phyloP scores from a whole-genome alignment of 2,329 filamentous ascomycete genomes.

The Xylaria sp. region DNA sequence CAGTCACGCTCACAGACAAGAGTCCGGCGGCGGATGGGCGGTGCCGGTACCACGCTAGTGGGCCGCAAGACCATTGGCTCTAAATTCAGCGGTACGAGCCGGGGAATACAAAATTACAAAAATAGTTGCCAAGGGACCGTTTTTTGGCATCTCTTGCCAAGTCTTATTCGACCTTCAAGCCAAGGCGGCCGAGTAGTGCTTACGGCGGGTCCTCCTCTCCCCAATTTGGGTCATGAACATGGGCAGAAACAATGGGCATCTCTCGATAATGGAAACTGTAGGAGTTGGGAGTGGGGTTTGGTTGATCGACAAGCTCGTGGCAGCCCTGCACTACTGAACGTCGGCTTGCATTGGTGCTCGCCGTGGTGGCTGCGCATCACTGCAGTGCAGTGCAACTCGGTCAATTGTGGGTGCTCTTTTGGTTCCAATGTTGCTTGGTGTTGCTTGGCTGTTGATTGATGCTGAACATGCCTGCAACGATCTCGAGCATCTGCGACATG shows the following conservation, averaged over 20 bases:
- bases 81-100: conserved; percentile 24
- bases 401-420: no score
- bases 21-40: conserved; percentile 18
- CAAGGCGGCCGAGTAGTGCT: conserved; percentile 19
- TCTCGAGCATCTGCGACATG: conserved; percentile 23
- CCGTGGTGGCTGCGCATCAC: conserved; percentile 20
- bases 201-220: conserved; percentile 2
- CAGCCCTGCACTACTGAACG: conserved; percentile 27
- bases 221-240: not conserved
- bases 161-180: conserved; percentile 21
- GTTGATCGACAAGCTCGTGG: conserved; percentile 27
- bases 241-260: no score
- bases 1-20: not conserved
- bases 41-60: conserved; percentile 30
- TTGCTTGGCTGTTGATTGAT: not conserved
- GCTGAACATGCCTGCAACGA: conserved; percentile 22
- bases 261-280: not conserved
- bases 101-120: conserved; percentile 27
- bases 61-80: conserved; percentile 25
- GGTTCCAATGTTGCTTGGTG: no score
- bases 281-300: conserved; percentile 6
- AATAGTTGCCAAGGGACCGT: conserved; percentile 20
- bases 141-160: conserved; percentile 16
- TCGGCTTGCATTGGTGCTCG: not conserved
- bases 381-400: conserved; percentile 23